Base-by-base conservation (phyloP, 2,329 filamentous ascomycete species). In the Fusarium sp. region DNA sequence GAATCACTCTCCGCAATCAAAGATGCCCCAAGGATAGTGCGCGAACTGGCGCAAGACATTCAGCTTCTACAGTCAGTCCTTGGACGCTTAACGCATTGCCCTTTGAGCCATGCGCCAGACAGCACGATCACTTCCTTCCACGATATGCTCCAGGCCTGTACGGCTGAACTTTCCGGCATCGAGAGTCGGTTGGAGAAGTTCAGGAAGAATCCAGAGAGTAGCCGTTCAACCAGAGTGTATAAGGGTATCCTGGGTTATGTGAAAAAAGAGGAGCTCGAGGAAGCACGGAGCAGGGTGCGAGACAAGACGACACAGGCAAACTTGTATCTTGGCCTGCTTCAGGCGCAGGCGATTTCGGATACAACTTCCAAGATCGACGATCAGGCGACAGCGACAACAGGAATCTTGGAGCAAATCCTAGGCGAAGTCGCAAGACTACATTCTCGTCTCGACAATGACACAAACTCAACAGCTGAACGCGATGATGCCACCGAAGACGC, bases 241-340 rank as follows among this genome's bases (percentile, higher is more conserved):
- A 69, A 56, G 6, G 47, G 64, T 1, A 14, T 68, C 5, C 47
- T 68, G 7, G 37, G 63, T 0, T 69, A 68, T 10, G 47, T 72
- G 9, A 73, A 72, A 14, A 70, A 73, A 22, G 61, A 73, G 17
- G 63, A 73, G 7, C 37, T 73, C 0, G 70, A 73, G 20, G 54
- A 57, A 4, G 64, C 67, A 4, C 52, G 70, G 7, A 60, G 56
- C 6, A 62, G 67, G 10, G 63, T 73, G 15, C 40, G 71, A 27
- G 70, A 73, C 30, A 64, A 70, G 30, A 56, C 60, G 20, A 65
- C 63, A 3, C 67, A 73, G 7, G 58, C 65, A 6, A 73, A 64
- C 7, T 33, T 73, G 12, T 70, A 70, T 17, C 70, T 73, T 5
- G 58, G 70, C 27, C 30, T 73, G 15, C n/a, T 73, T 27, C 71